phyloP scores from a whole-genome alignment of 257 asterid species.

The Solanum sejunctum region DNA sequence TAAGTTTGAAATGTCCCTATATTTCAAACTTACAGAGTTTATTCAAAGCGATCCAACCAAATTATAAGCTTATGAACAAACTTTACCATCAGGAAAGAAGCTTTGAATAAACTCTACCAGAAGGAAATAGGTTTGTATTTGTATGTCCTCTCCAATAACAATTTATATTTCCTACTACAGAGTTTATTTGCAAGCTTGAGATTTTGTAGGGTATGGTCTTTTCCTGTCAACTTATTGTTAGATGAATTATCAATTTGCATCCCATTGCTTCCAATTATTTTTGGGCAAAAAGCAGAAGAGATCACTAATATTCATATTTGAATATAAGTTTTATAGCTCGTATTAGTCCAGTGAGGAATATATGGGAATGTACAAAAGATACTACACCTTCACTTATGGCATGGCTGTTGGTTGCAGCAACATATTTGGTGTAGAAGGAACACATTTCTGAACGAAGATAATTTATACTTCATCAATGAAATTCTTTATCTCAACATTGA shows the following conservation, averaged over 20 bases:
- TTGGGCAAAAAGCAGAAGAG: conserved; percentile 76
- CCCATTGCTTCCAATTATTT: conserved; percentile 66
- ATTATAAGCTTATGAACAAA: too few species aligned
- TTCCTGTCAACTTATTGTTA: conserved; percentile 76
- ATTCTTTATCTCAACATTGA: conserved; percentile 65
- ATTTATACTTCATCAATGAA: conserved; percentile 52
- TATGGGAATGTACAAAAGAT: conserved; percentile 50
- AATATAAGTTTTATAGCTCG: conserved; percentile 56
- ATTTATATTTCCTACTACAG: conserved; percentile 48
- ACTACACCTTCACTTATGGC: conserved; percentile 51
- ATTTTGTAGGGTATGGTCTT: conserved; percentile 76
- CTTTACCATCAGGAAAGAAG: too few species aligned
- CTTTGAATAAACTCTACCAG: too few species aligned
- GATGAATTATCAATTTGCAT: conserved; percentile 49
- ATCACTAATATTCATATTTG: conserved; percentile 39
- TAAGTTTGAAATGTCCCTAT: too few species aligned
- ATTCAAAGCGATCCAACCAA: too few species aligned
- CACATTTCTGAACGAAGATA: conserved; percentile 43
- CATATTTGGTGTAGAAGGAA: conserved; percentile 46
- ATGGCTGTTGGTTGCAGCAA: conserved; percentile 65
- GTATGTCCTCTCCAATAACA: too few species aligned
- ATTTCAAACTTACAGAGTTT: too few species aligned
- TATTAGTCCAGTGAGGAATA: conserved; percentile 39
- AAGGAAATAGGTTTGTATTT: too few species aligned
- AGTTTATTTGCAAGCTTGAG: conserved; percentile 69